Percentiles rank a stretch among this genome's conserved stretches.
These are phyloP conservation scores for Brassica balearica DNA, from an alignment of 441 rosid genomes.

Conservation along the genomic window DNA sequence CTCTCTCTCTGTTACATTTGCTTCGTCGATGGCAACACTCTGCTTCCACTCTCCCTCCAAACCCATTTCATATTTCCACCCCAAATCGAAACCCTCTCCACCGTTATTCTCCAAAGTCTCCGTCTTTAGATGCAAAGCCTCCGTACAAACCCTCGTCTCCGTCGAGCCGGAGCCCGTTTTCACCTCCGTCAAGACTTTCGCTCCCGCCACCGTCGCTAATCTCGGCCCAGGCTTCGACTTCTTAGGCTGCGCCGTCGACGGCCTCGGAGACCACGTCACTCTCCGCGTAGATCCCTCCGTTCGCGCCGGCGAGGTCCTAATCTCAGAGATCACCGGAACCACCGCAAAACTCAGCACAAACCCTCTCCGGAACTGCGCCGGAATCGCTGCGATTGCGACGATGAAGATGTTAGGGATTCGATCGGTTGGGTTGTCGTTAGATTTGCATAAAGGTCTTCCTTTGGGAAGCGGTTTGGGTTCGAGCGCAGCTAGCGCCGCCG, in stretches of 20 bases:
- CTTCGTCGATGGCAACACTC: slow-evolving; percentile 43
- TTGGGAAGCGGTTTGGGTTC: not conserved
- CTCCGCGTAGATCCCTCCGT: slow-evolving; percentile 60
- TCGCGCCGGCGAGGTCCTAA: slow-evolving; percentile 62
- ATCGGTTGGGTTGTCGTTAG: slow-evolving; percentile 68
- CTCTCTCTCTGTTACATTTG: slow-evolving; percentile 7
- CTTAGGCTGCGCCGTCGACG: slow-evolving; percentile 81
- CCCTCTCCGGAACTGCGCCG: slow-evolving; percentile 75
- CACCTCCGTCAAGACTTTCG: slow-evolving; percentile 72
- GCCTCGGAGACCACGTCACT: slow-evolving; percentile 41
- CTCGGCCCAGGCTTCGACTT: slow-evolving; percentile 87
- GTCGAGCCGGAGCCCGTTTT: slow-evolving; percentile 66
- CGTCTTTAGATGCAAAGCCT: slow-evolving; percentile 51
- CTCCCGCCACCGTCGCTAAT: slow-evolving; percentile 82
- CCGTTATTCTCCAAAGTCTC: slow-evolving; percentile 13
- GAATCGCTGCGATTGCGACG: slow-evolving; percentile 71
- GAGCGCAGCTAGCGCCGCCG: slow-evolving; percentile 13
- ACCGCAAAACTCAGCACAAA: slow-evolving; percentile 59
- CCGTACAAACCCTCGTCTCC: slow-evolving; percentile 43
- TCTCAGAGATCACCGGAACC: slow-evolving; percentile 57
- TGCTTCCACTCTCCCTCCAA: slow-evolving; percentile 42
- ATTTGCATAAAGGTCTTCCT: slow-evolving; percentile 68
- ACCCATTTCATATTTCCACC: slow-evolving; percentile 34
- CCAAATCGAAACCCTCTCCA: not conserved
- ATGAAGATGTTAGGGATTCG: slow-evolving; percentile 71